Base-by-base conservation (phyloP, 177 flowering plant genomes). In the Telopea speciosissima region DNA sequence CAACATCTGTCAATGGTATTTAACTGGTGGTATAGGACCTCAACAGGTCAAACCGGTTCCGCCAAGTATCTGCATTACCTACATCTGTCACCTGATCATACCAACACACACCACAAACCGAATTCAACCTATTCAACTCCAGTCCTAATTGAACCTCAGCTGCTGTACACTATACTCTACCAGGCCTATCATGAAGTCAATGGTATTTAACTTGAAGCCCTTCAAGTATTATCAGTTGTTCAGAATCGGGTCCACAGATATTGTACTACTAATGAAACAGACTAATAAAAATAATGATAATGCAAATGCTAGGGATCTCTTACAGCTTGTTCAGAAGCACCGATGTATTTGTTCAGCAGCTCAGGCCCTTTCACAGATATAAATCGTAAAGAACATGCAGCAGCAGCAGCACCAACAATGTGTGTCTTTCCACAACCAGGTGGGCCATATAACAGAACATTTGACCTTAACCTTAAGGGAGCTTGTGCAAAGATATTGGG, bases 301-400 rank as follows among this genome's bases (percentile, higher is more conserved):
- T 8, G 68, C 40, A 28, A 24, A 60, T 19, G n/a, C 14, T 12
- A 25, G 10, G 24, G 21, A 49, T 44, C 44, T 65, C 94, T 86
- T 85, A 93, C 99, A 81, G 99, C 97, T 84, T 95, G 99, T 83
- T 95, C 99, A 76, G 99, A 95, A 81, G 99, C 99, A 82, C 97
- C 99, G 79, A 95, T 92, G 72, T 95, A 92, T 74, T 95, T 92
- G 75, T 95, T 95, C 64, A 95, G 88, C 70, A 95, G 85, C 79
- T 95, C 99, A 17, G 99, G 99, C 52, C 99, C 99, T 85, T 92
- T 95, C 44, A 95, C 87, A 22, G 99, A 91, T 79, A 95, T 90
- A 77, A 95, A 95, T 68, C 99, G 77, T 44, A 95, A 78, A 8
- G 97, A 92, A 79, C 96, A 92, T 52, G 97, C 93, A 74, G 97